Evolutionary conservation across 2,329 filamentous ascomycete species (phyloP).

Genomic region (Hypoxylon sp.): DNA sequence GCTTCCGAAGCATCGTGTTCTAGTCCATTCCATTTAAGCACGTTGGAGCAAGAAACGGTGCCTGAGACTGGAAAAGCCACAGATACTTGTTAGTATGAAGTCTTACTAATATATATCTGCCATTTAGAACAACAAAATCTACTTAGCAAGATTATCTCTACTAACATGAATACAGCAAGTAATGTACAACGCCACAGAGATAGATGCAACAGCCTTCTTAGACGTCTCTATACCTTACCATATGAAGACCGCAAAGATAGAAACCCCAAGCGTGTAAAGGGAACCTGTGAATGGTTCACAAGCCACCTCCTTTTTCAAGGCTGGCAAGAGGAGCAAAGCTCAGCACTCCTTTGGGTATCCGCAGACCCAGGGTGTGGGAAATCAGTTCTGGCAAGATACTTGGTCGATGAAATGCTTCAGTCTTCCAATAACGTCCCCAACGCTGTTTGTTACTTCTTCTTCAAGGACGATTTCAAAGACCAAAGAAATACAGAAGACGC

Average conservation of each 20-base stretch:
- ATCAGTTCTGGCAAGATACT: constrained; percentile 58
- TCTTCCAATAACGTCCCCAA: constrained; percentile 37
- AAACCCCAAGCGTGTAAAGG: constrained; percentile 53
- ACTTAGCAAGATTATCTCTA: neutral
- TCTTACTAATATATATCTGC: neutral
- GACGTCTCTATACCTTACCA: neutral
- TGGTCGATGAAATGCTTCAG: constrained; percentile 54
- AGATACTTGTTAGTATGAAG: neutral
- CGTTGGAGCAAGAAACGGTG: neutral
- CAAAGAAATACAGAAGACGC: constrained; percentile 53
- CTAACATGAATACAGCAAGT: neutral
- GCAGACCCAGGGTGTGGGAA: constrained; percentile 63
- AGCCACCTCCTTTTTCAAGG: constrained; percentile 35
- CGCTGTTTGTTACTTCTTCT: constrained; percentile 61
- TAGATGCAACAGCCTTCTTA: neutral
- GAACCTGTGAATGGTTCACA: constrained; percentile 47
- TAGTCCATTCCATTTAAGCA: too few relatives aligned
- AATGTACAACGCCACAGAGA: neutral
- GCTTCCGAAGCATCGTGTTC: neutral
- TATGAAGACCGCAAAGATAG: constrained; percentile 49
- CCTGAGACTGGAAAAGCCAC: neutral
- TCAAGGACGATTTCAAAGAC: constrained; percentile 58
- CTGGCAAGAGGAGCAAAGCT: constrained; percentile 38
- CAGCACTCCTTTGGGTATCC: constrained; percentile 55
- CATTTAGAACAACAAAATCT: neutral